Base-by-base conservation (phyloP, 148 eudicot species). In the Rhododendron vialii region DNA sequence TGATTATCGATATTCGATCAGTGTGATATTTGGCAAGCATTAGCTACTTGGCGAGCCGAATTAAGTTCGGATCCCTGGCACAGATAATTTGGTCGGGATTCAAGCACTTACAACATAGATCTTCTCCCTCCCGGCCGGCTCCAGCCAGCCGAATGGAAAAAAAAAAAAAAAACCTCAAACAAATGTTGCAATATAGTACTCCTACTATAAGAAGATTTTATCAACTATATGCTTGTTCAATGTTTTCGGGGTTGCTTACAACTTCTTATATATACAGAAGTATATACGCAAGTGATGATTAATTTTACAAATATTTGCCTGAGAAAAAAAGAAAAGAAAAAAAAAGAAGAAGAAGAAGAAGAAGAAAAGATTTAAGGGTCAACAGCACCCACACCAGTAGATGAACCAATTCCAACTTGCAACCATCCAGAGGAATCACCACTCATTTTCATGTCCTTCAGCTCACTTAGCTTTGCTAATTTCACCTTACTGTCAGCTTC, bases 401-500 rank as follows among this genome's bases (percentile, higher is more conserved):
- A 86, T 26, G 98, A 89, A 77, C 95, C 93, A 89, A 94, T 90
- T 47, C 99, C 98, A 69, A 94, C 93, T 59, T 92, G 98, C 79
- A 95, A 90, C 98, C 98, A 95, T 47, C 91, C 90, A 61, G 96
- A 91, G 7, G 95, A 89, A 86, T 78, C 85, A 10, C 88, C 90
- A 57, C 84, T 88, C 5, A 84, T 81, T 55, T 79, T 92, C 88
- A 92, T 88, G 45, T 94, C 98, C 83, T 94, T 92, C 33, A 96
- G 86, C 57, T 94, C 97, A 85, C 93, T 91, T 59, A 96, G 51
- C 86, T 94, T 94, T 20, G 93, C 93, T 61, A 92, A 82, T 87
- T 92, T 95, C 84, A 91, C 86, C 85, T 91, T 93, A 86, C 94
- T 95, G 84, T 96, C 98, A 11, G 93, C 96, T 88, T 95, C 96